Conservation (phyloP, 768 basidiomycete species). For the Pleurotus eryngii region DNA sequence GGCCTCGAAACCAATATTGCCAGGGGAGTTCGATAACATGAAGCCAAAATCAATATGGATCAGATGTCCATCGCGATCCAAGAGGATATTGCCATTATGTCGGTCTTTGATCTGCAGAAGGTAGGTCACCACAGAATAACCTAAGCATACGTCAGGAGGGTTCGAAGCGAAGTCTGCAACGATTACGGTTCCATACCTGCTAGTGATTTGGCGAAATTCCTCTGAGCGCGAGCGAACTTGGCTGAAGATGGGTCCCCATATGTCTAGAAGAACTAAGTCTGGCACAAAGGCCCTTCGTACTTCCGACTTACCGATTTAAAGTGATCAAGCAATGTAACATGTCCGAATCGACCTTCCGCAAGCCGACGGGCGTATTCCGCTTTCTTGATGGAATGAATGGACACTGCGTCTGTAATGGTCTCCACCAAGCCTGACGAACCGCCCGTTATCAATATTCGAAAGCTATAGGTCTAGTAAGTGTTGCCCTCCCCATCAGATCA, state of each 20-base stretch:
- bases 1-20: constrained; percentile 98
- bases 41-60: constrained; percentile 99
- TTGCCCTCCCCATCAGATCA: background rate
- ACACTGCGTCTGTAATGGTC: constrained; percentile 97
- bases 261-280: constrained; percentile 44
- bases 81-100: constrained; percentile 96
- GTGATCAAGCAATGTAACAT: constrained; percentile 90
- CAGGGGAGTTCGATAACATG: constrained; percentile 95
- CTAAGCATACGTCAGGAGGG: constrained; percentile 30
- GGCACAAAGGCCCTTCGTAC: background rate
- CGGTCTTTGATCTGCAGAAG: constrained; percentile 97
- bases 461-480: constrained; percentile 44
- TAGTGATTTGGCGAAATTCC: constrained; percentile 90
- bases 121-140: constrained; percentile 95
- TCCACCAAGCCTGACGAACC: constrained; percentile 92
- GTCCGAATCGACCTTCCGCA: constrained; percentile 74
- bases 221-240: constrained; percentile 86
- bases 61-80: constrained; percentile 92
- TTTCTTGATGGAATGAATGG: constrained; percentile 99
- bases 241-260: constrained; percentile 88
- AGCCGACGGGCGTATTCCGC: constrained; percentile 91
- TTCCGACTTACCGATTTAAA: constrained; percentile 68
- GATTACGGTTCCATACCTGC: constrained; percentile 48
- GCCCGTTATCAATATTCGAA: constrained; percentile 94
- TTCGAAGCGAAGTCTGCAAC: background rate